These are phyloP conservation scores for Xerocomus potaroensis DNA, from an alignment of 768 basidiomycete species.

Conservation along the genomic window DNA sequence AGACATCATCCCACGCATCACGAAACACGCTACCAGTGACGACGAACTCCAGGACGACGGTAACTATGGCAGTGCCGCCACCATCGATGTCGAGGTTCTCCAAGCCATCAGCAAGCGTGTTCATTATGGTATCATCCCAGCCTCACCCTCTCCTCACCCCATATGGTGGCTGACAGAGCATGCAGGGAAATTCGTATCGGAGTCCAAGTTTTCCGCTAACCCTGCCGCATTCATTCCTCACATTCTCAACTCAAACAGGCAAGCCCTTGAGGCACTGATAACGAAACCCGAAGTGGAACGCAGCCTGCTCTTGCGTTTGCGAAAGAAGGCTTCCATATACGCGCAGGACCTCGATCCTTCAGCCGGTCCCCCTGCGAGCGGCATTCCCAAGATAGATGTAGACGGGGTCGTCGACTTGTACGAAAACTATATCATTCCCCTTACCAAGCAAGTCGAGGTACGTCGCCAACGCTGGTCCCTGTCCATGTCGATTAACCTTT, in stretches of 20 bases:
- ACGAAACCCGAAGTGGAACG: constrained; percentile 97
- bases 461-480: constrained; percentile 18
- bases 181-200: constrained; percentile 96
- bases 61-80: constrained; percentile 95
- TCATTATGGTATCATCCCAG: constrained; percentile 76
- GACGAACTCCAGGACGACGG: constrained; percentile 88
- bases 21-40: constrained; percentile 61
- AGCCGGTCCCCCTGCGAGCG: constrained; percentile 44
- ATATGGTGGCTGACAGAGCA: constrained; percentile 1
- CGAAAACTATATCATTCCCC: constrained; percentile 91
- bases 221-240: constrained; percentile 91
- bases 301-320: constrained; percentile 74
- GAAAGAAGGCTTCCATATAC: constrained; percentile 76
- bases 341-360: constrained; percentile 82
- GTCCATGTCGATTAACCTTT: constrained; percentile 1
- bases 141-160: neutral
- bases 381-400: constrained; percentile 75
- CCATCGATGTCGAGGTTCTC: constrained; percentile 93
- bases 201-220: constrained; percentile 88
- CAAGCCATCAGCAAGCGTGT: constrained; percentile 98
- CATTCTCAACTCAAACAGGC: constrained; percentile 73
- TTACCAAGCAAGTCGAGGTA: constrained; percentile 99
- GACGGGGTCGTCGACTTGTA: constrained; percentile 93
- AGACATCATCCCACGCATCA: constrained; percentile 86
- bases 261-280: constrained; percentile 79